These are phyloP conservation scores for Diospyros kaki DNA, from an alignment of 148 eudicot species.

Conservation along the genomic window DNA sequence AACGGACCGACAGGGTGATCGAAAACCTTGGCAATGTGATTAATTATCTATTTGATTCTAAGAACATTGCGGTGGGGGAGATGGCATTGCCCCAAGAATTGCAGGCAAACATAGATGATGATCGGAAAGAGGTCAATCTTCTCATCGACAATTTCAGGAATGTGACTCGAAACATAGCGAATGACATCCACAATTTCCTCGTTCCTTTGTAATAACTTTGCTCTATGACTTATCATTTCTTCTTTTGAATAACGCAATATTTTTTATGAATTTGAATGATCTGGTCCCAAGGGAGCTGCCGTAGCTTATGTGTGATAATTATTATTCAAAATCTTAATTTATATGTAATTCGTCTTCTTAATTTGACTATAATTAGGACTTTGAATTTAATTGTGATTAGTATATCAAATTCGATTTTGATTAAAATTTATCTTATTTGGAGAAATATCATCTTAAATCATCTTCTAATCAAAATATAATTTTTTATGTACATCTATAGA, in stretches of 20 bases:
- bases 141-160: not conserved
- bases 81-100: not conserved
- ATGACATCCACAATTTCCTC: conserved; percentile 13
- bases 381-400: too few relatives aligned
- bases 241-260: not conserved
- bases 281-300: conserved; percentile 13
- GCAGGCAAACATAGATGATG: not conserved
- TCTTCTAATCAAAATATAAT: too few relatives aligned
- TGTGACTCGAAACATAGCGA: conserved; percentile 14
- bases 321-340: too few relatives aligned
- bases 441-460: too few relatives aligned
- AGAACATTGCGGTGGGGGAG: conserved; percentile 13
- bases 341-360: too few relatives aligned
- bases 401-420: too few relatives aligned
- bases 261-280: not conserved
- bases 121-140: too few relatives aligned
- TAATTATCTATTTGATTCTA: conserved; percentile 22
- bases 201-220: conserved; percentile 17
- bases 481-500: too few relatives aligned
- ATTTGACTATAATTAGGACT: too few relatives aligned
- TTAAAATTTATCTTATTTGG: too few relatives aligned
- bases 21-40: conserved; percentile 13
- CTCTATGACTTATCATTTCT: not conserved
- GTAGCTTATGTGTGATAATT: conserved; percentile 14
- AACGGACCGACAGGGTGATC: conserved; percentile 8